Percentiles rank a stretch among this genome's conserved stretches.
Evolutionary conservation across 78 protist genomes (phyloP).

Genomic region (Acrasis kona): DNA sequence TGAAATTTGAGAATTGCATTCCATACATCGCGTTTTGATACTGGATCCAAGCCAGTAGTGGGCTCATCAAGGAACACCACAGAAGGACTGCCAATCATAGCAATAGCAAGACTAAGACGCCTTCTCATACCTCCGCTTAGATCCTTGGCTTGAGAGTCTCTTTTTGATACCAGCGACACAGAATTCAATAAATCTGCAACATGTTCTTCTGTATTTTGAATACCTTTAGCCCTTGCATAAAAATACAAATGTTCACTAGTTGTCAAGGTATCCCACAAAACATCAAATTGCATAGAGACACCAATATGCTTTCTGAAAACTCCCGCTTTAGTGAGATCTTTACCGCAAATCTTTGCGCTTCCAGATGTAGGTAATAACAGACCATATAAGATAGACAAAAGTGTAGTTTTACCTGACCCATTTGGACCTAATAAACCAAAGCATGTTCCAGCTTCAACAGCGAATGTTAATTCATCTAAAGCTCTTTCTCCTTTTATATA

Average conservation of each 20-base stretch:
- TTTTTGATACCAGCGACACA: conserved; percentile 19
- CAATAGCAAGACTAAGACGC: conserved; percentile 42
- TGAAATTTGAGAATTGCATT: conserved; percentile 35
- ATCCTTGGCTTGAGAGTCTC: not conserved
- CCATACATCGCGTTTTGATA: conserved; percentile 54
- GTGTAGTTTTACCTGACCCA: conserved; percentile 79
- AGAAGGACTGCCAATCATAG: conserved; percentile 12
- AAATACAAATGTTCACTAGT: conserved; percentile 50
- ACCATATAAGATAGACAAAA: conserved; percentile 61
- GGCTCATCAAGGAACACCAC: conserved; percentile 55
- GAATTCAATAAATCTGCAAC: conserved; percentile 1
- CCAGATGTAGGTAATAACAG: conserved; percentile 62
- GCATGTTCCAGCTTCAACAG: conserved; percentile 25
- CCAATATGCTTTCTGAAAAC: conserved; percentile 38
- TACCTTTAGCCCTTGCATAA: conserved; percentile 37
- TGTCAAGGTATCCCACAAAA: conserved; percentile 51
- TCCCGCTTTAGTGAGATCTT: not conserved
- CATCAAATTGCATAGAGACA: conserved; percentile 55
- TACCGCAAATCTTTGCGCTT: conserved; percentile 37
- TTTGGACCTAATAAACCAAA: conserved; percentile 66
- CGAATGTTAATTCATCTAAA: conserved; percentile 15
- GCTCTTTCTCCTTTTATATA: conserved; percentile 19
- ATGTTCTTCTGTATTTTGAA: not conserved
- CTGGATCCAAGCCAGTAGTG: conserved; percentile 76
- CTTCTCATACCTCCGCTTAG: conserved; percentile 57